A percentile compares a stretch with the other conserved stretches of the same genome.
Evolutionary conservation across 352 stramenopile species (phyloP).

Genomic region (Pythium aphanidermatum): DNA sequence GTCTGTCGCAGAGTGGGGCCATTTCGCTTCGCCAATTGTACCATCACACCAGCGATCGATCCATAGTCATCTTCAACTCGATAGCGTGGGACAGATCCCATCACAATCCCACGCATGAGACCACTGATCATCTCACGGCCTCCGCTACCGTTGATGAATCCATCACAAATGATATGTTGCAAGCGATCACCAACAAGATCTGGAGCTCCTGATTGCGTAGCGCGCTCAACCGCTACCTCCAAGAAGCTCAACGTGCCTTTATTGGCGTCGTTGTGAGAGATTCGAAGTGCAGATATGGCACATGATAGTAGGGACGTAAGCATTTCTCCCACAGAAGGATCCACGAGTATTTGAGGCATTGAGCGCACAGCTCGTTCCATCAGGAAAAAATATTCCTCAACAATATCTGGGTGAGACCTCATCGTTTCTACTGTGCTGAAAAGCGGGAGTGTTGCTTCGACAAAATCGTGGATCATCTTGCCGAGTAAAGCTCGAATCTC

Average conservation of each 20-base stretch:
- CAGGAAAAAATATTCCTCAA: slow-evolving; percentile 96
- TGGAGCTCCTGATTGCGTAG: slow-evolving; percentile 15
- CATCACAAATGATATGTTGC: slow-evolving; percentile 21
- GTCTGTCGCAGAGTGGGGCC: slow-evolving; percentile 49
- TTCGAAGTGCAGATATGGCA: slow-evolving; percentile 78
- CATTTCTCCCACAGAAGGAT: slow-evolving; percentile 31
- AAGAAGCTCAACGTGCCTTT: slow-evolving; percentile 92
- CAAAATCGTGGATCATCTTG: slow-evolving; percentile 57
- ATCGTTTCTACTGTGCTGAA: slow-evolving; percentile 54
- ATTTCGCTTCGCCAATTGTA: slow-evolving; percentile 65
- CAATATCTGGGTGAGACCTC: slow-evolving; percentile 87
- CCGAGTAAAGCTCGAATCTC: slow-evolving; percentile 31
- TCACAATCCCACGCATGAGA: slow-evolving; percentile 55
- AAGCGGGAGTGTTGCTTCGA: slow-evolving; percentile 79
- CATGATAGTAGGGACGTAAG: slow-evolving; percentile 81
- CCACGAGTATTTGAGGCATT: slow-evolving; percentile 72
- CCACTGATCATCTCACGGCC: slow-evolving; percentile 52
- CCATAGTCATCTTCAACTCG: slow-evolving; percentile 79
- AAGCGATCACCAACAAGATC: slow-evolving; percentile 11
- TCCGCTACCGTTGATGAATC: slow-evolving; percentile 9
- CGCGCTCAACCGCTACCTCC: slow-evolving; percentile 43
- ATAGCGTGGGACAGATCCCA: slow-evolving; percentile 47
- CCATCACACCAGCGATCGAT: slow-evolving; percentile 62
- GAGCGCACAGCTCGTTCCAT: slow-evolving; percentile 87
- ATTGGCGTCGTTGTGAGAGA: slow-evolving; percentile 93